Base-by-base conservation (phyloP, 345 rosid genomes). In the Eucalyptus sp. region DNA sequence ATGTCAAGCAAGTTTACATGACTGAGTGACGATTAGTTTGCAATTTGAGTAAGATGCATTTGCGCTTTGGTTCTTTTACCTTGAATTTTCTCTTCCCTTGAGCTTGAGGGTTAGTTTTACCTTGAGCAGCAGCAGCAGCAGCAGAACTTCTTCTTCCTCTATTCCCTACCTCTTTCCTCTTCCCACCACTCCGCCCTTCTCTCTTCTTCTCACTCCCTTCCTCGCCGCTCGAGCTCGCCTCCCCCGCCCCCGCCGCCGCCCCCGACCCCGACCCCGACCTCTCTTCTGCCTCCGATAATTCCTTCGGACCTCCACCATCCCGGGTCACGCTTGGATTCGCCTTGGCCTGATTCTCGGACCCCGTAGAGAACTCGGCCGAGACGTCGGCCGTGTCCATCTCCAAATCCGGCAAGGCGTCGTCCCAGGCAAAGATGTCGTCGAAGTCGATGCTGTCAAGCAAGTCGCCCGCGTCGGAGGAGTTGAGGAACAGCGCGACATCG, bases 401-500 rank as follows among this genome's bases (percentile, higher is more conserved):
- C 96, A 96, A 91, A 81, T 94, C 98, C 7, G 98, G 97, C 41
- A 95, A 87, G 86, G 88, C 89, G 85, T 93, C 96, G 3, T 91
- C 96, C 44, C 92, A 96, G 62, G 52, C 52, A 46, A 96, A 96
- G 91, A 97, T 92, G 89, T 97, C 96, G 27, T 95, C 98, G 86
- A 96, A 96, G 90, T 96, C 95, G 68, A 96, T 96, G 88, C 94
- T 93, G 50, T 94, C 98, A 2, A 93, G 91, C 90, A 94, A 80
- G 89, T 87, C 54, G 68, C 81, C 87, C 51, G 92, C 91, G 60
- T 95, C 93, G 54, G 93, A 91, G 92, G 94, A 91, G 76, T 95
- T 94, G 56, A 94, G 92, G 89, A 94, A 93, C 44, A 64, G 22
- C 49, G 90, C 93, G 43, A 91, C 92, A 58, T 76, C 62, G 62